Evolutionary conservation across 495 filamentous ascomycete species (phyloP).

Genomic region (Glutinoglossum americanum): DNA sequence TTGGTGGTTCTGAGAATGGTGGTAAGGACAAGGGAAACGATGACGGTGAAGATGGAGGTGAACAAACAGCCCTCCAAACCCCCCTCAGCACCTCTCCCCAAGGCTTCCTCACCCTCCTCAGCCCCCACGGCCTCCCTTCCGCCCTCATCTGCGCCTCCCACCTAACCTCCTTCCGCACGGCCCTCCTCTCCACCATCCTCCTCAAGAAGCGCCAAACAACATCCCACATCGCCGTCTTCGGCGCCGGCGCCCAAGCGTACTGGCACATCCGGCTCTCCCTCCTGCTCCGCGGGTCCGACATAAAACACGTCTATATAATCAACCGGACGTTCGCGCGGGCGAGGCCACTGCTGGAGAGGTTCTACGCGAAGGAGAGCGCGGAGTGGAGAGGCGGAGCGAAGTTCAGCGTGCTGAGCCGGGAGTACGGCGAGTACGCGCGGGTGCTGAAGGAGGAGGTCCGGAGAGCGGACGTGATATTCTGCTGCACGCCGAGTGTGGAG

Average conservation of each 20-base stretch:
- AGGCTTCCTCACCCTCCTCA: slow-evolving; percentile 59
- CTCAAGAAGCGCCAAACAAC: slow-evolving; percentile 47
- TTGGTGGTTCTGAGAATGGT: too few relatives aligned
- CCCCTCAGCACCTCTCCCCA: slow-evolving; percentile 31
- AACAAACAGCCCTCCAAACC: slow-evolving; percentile 12
- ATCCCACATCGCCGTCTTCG: slow-evolving; percentile 62
- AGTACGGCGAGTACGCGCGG: slow-evolving; percentile 47
- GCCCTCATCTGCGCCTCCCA: slow-evolving; percentile 71
- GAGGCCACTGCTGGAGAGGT: slow-evolving; percentile 28
- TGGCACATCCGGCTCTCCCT: slow-evolving; percentile 81
- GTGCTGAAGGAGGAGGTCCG: slow-evolving; percentile 44
- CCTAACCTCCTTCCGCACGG: slow-evolving; percentile 83
- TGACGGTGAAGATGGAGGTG: slow-evolving; percentile 13
- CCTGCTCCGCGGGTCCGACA: slow-evolving; percentile 44
- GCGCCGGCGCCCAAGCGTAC: slow-evolving; percentile 75
- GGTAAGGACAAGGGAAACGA: not conserved
- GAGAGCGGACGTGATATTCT: slow-evolving; percentile 58
- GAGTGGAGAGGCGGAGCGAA: slow-evolving; percentile 35
- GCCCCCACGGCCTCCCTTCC: slow-evolving; percentile 38
- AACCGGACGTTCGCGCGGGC: slow-evolving; percentile 49
- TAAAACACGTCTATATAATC: slow-evolving; percentile 59
- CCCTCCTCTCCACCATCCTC: slow-evolving; percentile 55
- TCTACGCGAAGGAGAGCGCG: slow-evolving; percentile 31
- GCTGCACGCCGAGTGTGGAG: slow-evolving; percentile 39
- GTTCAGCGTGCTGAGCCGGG: slow-evolving; percentile 47